Conservation (phyloP, 495 filamentous ascomycete genomes). For the Venustampulla echinocandica region DNA sequence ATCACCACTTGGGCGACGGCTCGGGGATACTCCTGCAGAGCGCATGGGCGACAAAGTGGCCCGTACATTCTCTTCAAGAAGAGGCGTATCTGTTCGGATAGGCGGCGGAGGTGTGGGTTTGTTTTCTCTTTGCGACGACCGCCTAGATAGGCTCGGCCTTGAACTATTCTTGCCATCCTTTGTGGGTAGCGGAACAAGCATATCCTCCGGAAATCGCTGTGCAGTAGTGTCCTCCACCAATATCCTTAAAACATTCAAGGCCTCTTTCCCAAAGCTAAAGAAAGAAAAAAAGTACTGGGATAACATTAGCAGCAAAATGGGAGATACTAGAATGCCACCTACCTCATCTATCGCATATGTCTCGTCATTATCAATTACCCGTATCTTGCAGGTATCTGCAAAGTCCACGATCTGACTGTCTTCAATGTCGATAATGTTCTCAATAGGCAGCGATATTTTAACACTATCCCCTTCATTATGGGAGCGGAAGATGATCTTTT, state of each 20-base stretch:
- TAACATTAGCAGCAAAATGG: constrained; percentile 20
- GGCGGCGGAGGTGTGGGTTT: constrained; percentile 7
- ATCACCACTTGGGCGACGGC: constrained; percentile 39
- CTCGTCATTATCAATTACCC: constrained; percentile 85
- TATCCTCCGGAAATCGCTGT: constrained; percentile 32
- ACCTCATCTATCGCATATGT: constrained; percentile 95
- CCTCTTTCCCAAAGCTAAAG: constrained; percentile 80
- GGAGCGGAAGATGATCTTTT: constrained; percentile 89
- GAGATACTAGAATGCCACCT: constrained; percentile 22
- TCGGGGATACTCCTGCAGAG: constrained; percentile 31
- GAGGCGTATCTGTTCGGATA: constrained; percentile 27
- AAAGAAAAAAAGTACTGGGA: constrained; percentile 93
- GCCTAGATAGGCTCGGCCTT: constrained; percentile 6
- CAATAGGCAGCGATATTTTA: constrained; percentile 85
- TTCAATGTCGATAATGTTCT: constrained; percentile 87
- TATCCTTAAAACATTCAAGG: constrained; percentile 66
- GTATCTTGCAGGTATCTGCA: constrained; percentile 88
- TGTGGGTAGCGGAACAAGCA: constrained; percentile 11
- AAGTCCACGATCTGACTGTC: constrained; percentile 86
- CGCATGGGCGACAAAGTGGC: constrained; percentile 52
- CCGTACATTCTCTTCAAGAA: constrained; percentile 51
- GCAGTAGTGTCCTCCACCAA: constrained; percentile 60
- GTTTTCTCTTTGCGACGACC: constrained; percentile 10
- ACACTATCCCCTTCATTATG: constrained; percentile 97
- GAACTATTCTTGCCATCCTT: constrained; percentile 14